Conservation (phyloP, 23 red algal species). For the Agarophyton chilense region DNA sequence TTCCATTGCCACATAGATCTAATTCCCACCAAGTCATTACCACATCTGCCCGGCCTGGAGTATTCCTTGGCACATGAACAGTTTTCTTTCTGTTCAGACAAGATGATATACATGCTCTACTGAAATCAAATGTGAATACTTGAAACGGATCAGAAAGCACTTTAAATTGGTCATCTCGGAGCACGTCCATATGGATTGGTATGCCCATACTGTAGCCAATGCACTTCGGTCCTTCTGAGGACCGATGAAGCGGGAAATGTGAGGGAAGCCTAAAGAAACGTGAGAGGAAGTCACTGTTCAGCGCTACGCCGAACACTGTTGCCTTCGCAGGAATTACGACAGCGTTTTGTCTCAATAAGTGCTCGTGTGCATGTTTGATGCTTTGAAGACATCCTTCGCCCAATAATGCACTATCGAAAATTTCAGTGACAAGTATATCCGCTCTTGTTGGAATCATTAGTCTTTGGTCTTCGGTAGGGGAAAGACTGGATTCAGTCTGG, state of each 20-base stretch:
- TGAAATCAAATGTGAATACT: slow-evolving; percentile 63
- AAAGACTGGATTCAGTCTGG: neutral
- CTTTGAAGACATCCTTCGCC: slow-evolving; percentile 47
- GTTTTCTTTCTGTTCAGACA: slow-evolving; percentile 4
- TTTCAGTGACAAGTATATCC: slow-evolving; percentile 58
- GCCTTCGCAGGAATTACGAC: slow-evolving; percentile 47
- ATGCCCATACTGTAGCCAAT: slow-evolving; percentile 5
- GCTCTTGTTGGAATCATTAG: slow-evolving; percentile 12
- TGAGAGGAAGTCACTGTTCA: slow-evolving; percentile 30
- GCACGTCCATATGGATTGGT: slow-evolving; percentile 40
- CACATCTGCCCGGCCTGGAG: slow-evolving; percentile 14
- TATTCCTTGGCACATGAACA: slow-evolving; percentile 1
- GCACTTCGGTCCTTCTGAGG: neutral
- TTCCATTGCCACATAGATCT: slow-evolving; percentile 55
- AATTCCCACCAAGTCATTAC: slow-evolving; percentile 70
- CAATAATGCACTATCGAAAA: slow-evolving; percentile 65
- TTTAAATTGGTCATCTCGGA: slow-evolving; percentile 28
- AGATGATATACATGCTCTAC: neutral
- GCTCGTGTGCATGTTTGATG: slow-evolving; percentile 39
- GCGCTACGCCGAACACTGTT: slow-evolving; percentile 9
- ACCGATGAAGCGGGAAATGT: slow-evolving; percentile 53
- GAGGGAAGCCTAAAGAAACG: slow-evolving; percentile 35
- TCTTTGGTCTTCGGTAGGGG: neutral
- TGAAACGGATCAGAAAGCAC: slow-evolving; percentile 38
- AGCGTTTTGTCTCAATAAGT: neutral